A percentile compares a stretch with the other conserved stretches of the same genome.
Conservation (phyloP, 2,329 filamentous ascomycete genomes). For the Botryotinia globosa region DNA sequence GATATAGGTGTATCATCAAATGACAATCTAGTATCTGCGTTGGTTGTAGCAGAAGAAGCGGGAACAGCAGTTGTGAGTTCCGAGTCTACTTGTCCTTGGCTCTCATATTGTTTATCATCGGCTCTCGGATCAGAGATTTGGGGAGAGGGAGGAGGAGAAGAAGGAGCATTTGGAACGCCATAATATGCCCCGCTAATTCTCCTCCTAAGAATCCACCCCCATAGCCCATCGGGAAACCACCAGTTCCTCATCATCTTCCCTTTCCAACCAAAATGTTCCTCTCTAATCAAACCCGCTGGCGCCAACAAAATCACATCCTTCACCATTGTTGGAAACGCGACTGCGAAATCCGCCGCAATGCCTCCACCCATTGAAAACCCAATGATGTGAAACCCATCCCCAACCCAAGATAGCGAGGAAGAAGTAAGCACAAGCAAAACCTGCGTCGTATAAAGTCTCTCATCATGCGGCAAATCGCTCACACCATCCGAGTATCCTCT, state of each 20-base stretch:
- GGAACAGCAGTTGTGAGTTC: background rate
- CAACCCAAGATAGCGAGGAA: constrained; percentile 56
- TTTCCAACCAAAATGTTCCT: constrained; percentile 50
- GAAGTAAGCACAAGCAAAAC: constrained; percentile 63
- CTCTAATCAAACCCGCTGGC: constrained; percentile 69
- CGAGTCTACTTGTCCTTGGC: constrained; percentile 18
- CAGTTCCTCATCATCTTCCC: constrained; percentile 54
- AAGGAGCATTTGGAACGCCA: background rate
- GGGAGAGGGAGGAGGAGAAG: background rate
- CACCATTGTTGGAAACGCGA: constrained; percentile 66
- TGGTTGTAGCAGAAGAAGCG: background rate
- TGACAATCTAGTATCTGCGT: constrained; percentile 17
- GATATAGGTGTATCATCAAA: constrained; percentile 30
- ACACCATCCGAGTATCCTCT: constrained; percentile 71
- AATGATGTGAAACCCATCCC: constrained; percentile 61
- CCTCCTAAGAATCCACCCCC: constrained; percentile 25
- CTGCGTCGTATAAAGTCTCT: constrained; percentile 62
- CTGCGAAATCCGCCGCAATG: constrained; percentile 66
- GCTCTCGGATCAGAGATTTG: background rate
- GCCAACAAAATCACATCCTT: constrained; percentile 72
- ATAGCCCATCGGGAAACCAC: constrained; percentile 51
- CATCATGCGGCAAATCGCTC: constrained; percentile 55
- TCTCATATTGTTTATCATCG: constrained; percentile 20
- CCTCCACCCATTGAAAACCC: constrained; percentile 82
- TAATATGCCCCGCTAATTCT: constrained; percentile 3